A percentile compares a stretch with the other conserved stretches of the same genome.
These are phyloP conservation scores for Solanum pimpinellifolium DNA, from an alignment of 257 asterid species.

Conservation along the genomic window DNA sequence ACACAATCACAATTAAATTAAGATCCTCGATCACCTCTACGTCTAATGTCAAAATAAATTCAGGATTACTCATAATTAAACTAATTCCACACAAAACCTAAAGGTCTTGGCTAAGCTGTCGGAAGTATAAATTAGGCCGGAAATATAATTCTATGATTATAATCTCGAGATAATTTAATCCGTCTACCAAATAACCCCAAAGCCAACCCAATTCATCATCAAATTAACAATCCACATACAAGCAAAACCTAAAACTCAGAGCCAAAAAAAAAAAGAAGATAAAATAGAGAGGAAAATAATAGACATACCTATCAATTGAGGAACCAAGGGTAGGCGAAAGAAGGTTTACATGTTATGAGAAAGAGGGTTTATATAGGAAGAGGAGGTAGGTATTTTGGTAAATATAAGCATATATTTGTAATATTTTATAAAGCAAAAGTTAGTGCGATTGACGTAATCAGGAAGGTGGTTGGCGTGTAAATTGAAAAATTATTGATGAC, in stretches of 20 bases:
- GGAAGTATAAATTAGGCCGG: background rate
- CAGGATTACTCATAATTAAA: background rate
- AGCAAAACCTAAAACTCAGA: background rate
- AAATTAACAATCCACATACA: background rate
- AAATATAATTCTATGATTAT: too few relatives aligned
- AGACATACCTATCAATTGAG: constrained; percentile 13
- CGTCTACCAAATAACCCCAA: background rate
- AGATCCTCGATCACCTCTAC: background rate
- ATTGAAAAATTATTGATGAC: background rate
- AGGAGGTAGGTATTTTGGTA: background rate
- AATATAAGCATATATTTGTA: background rate
- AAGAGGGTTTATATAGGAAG: constrained; percentile 39
- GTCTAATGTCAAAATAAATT: background rate
- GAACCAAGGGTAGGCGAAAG: constrained; percentile 11
- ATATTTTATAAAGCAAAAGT: background rate
- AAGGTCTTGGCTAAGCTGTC: background rate
- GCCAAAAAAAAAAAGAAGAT: background rate
- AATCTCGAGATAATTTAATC: background rate
- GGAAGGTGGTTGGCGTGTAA: background rate
- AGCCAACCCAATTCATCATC: background rate
- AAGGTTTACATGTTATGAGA: background rate
- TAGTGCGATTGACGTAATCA: background rate
- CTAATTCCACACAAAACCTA: background rate
- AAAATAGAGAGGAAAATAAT: background rate
- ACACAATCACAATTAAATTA: background rate